phyloP scores from a whole-genome alignment of 2,329 filamentous ascomycete species.

The Penicillium rolfsii region DNA sequence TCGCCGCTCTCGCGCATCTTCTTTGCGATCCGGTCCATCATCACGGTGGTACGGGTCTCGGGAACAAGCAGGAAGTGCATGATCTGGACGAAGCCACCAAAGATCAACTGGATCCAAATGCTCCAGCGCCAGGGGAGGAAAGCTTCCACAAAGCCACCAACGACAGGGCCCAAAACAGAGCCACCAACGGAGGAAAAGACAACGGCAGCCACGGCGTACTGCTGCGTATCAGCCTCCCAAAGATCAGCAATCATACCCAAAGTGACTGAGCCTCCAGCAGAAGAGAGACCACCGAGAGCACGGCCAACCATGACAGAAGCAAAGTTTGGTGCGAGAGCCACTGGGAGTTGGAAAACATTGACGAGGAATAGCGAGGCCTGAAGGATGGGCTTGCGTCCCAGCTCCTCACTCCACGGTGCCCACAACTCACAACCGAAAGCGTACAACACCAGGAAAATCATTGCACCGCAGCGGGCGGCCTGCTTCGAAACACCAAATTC shows the following conservation, averaged over 20 bases:
- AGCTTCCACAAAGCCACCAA: conserved; percentile 75
- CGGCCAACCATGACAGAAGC: conserved; percentile 70
- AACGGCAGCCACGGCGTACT: conserved; percentile 75
- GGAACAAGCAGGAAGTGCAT: conserved; percentile 72
- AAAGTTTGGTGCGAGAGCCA: conserved; percentile 74
- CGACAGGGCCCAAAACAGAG: conserved; percentile 73
- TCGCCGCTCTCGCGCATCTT: conserved; percentile 66
- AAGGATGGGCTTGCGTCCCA: conserved; percentile 75
- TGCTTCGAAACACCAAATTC: conserved; percentile 71
- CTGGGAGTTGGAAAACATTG: conserved; percentile 75
- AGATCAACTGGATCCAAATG: conserved; percentile 84
- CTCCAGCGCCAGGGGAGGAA: conserved; percentile 73
- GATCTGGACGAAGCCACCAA: conserved; percentile 70
- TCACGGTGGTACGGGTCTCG: conserved; percentile 74
- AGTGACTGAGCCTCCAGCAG: conserved; percentile 73
- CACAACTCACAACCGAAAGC: conserved; percentile 86
- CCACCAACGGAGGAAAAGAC: conserved; percentile 80
- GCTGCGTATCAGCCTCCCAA: conserved; percentile 71
- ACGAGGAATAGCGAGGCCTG: conserved; percentile 74
- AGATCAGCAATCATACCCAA: conserved; percentile 76
- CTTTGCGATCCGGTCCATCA: conserved; percentile 81
- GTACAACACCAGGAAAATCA: conserved; percentile 77
- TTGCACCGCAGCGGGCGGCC: conserved; percentile 71
- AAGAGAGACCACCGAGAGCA: conserved; percentile 69
- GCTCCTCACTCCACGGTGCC: conserved; percentile 85